Percentiles rank a stretch among this genome's conserved stretches.
Evolutionary conservation across 345 rosid genomes (phyloP).

Genomic region (Lenwebbia sp.): DNA sequence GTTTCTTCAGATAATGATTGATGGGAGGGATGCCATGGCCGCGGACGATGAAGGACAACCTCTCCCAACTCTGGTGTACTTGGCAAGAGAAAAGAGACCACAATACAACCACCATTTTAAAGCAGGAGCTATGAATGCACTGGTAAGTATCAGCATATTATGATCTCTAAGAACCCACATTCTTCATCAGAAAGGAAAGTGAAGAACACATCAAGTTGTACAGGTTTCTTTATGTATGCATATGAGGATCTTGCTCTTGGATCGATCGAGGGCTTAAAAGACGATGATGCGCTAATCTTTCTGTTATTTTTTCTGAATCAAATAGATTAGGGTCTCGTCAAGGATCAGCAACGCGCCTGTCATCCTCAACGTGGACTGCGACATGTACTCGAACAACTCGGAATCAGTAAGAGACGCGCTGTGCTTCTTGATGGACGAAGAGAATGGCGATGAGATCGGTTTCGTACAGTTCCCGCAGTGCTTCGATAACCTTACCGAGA

Average conservation of each 20-base stretch:
- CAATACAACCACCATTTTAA: too few species aligned
- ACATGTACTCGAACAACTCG: slow-evolving; percentile 38
- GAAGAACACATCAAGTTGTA: too few species aligned
- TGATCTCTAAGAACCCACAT: too few species aligned
- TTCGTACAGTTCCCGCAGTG: slow-evolving; percentile 27
- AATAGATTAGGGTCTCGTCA: slow-evolving; percentile 39
- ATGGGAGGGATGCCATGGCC: slow-evolving; percentile 5
- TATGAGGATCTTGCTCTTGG: not conserved
- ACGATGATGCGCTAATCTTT: not conserved
- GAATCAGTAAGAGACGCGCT: too few species aligned
- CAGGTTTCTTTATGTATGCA: not conserved
- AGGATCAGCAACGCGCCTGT: slow-evolving; percentile 28
- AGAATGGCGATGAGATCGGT: slow-evolving; percentile 23
- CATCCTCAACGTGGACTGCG: slow-evolving; percentile 35
- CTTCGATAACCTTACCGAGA: slow-evolving; percentile 17
- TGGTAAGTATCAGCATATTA: too few species aligned
- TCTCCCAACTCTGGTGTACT: slow-evolving; percentile 31
- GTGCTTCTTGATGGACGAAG: slow-evolving; percentile 42
- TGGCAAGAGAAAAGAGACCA: slow-evolving; percentile 37
- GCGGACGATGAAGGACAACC: slow-evolving; percentile 16
- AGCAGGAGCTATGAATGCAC: too few species aligned
- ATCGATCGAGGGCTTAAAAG: not conserved
- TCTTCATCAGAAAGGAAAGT: too few species aligned
- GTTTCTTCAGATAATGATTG: not conserved
- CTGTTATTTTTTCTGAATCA: not conserved